Evolutionary conservation across 805 yeast genomes (phyloP).

Genomic region (Starmera amethionina): DNA sequence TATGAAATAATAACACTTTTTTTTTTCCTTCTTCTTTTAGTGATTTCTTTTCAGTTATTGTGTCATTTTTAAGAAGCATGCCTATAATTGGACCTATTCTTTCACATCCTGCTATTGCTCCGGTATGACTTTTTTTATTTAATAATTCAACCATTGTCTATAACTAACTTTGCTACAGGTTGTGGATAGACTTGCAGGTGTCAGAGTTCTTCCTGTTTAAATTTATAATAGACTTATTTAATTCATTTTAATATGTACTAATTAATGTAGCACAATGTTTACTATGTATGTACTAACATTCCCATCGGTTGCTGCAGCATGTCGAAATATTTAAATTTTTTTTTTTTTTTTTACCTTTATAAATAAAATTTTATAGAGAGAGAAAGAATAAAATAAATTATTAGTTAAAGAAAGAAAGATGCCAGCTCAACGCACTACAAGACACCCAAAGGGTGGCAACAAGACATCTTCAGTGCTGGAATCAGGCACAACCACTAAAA

Average conservation of each 20-base stretch:
- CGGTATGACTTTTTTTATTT: slow-evolving; percentile 28
- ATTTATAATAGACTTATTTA: not conserved
- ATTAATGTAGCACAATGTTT: not conserved
- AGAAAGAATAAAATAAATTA: not conserved
- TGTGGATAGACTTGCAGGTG: slow-evolving; percentile 55
- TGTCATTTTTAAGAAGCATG: slow-evolving; percentile 76
- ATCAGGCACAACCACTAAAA: slow-evolving; percentile 33
- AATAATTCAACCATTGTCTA: no score
- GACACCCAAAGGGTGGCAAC: not conserved
- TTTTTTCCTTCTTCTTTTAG: no score
- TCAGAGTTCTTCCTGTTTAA: slow-evolving; percentile 56
- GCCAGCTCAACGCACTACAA: not conserved
- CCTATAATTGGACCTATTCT: slow-evolving; percentile 84
- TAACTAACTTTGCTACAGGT: slow-evolving; percentile 13
- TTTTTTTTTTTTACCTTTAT: no score
- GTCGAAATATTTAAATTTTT: no score
- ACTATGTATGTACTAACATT: not conserved
- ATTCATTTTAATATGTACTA: not conserved
- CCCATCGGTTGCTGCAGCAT: not conserved
- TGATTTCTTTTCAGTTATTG: slow-evolving; percentile 84
- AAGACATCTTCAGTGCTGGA: not conserved
- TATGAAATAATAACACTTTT: no score
- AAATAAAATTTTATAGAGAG: not conserved
- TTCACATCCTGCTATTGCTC: slow-evolving; percentile 76
- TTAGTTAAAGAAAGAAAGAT: not conserved